Evolutionary conservation across 164 flowering plant species (phyloP), one percentile per base, ranked within the genome.

Genomic region (Vitis rupestris): DNA sequence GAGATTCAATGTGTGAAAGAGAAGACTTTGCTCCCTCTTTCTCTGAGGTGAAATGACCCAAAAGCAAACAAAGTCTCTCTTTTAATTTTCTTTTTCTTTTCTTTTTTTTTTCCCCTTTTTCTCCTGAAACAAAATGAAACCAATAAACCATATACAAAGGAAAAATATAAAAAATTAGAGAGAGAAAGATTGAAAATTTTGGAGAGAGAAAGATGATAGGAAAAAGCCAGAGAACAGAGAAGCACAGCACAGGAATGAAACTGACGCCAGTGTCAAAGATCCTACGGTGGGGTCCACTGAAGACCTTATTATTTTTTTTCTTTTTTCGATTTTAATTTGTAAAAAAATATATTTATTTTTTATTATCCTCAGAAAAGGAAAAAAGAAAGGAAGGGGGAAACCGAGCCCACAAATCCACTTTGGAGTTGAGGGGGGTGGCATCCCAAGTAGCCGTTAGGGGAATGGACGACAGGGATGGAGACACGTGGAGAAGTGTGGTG

Each of bases 191-290:
- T 51, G 8, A 61, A 61, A 61, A 13, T 23, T 61, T 47, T 3
- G n/a, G 37, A 37, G 65, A 31, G 5, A 44, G 50, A n/a, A 15
- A 15, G 50, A 62, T 13, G 19, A 63, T 23, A 50, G 44, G 12
- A 55, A 55, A 66, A 55, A 8, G 29, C 44, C 67, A 48, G 70
- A 50, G n/a, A 59, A 30, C 50, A 65, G 60, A 59, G 50, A 19
- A 47, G 72, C 44, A 31, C 14, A 61, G 59, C 66, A 30, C 64
- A 69, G 47, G 60, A 68, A 51, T 50, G 51, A 44, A 70, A 70
- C 66, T 61, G 72, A 63, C 59, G 59, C 63, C 66, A 53, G 60
- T 70, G 72, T 70, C 72, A 70, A 44, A 62, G 60, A 70, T 70
- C 54, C 73, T 17, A n/a, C 63, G 51, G 67, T 70, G 68, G 73